Conservation (phyloP, 176 grass and related monocot species). For the Paspalum vaginatum region DNA sequence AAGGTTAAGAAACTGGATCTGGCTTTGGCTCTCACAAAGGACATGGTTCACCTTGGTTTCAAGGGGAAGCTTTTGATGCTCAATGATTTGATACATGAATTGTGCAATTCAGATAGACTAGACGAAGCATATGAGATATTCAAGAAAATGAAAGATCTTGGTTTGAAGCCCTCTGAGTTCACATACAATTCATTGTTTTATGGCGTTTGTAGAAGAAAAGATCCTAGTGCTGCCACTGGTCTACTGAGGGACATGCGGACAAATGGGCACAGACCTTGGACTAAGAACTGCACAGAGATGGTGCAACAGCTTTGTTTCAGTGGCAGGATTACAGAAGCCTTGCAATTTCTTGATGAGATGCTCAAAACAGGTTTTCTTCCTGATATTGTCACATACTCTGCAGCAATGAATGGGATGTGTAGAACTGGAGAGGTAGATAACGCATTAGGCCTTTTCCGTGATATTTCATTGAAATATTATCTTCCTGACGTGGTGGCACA, state of each 20-base stretch:
- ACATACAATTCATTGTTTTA: conserved; percentile 88
- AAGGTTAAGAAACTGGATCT: conserved; percentile 66
- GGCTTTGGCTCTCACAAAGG: conserved; percentile 70
- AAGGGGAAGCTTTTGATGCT: conserved; percentile 85
- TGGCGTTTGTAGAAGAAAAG: conserved; percentile 60
- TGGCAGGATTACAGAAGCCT: conserved; percentile 71
- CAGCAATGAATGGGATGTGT: conserved; percentile 78
- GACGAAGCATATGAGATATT: conserved; percentile 75
- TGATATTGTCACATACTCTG: conserved; percentile 85
- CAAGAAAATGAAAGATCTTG: conserved; percentile 61
- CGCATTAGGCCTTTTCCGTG: conserved; percentile 63
- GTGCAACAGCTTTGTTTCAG: conserved; percentile 77
- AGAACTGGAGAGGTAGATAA: conserved; percentile 63
- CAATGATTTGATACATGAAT: conserved; percentile 82
- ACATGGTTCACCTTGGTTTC: conserved; percentile 62
- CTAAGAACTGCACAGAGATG: conserved; percentile 88
- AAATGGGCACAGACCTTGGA: conserved; percentile 68
- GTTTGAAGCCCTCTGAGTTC: conserved; percentile 70
- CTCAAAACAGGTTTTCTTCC: conserved; percentile 79
- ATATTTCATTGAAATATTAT: conserved; percentile 68
- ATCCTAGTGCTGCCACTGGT: conserved; percentile 54
- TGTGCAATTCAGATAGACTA: conserved; percentile 70
- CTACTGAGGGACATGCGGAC: conserved; percentile 69
- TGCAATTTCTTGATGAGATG: conserved; percentile 77
- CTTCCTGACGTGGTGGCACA: conserved; percentile 93